A percentile compares a stretch with the other conserved stretches of the same genome.
These are phyloP conservation scores for Salvia sclarea DNA, from an alignment of 305 asterid species.

Conservation along the genomic window DNA sequence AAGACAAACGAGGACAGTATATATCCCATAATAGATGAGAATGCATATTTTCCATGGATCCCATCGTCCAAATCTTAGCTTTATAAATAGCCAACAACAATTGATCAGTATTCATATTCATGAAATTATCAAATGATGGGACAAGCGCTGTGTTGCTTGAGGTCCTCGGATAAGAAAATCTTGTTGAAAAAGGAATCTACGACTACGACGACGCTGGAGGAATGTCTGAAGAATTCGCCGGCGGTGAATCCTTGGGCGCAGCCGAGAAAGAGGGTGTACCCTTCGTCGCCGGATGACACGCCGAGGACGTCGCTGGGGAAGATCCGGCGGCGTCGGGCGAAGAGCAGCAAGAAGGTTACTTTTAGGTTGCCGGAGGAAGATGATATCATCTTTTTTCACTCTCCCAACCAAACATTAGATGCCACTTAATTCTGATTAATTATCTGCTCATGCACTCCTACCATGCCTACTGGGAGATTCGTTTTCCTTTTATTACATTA, in stretches of 20 bases:
- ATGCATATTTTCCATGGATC: slow-evolving; percentile 12
- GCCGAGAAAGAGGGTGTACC: slow-evolving; percentile 30
- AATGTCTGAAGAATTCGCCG: slow-evolving; percentile 33
- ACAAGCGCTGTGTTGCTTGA: slow-evolving; percentile 36
- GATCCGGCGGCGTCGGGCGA: neutral
- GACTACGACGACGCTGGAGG: slow-evolving; percentile 27
- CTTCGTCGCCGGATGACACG: slow-evolving; percentile 34
- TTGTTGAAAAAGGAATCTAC: neutral
- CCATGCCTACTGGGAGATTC: too few species aligned
- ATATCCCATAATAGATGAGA: neutral
- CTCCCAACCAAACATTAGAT: slow-evolving; percentile 29
- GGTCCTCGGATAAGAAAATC: slow-evolving; percentile 11
- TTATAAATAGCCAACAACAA: slow-evolving; percentile 17
- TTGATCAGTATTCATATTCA: neutral
- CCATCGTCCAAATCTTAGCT: slow-evolving; percentile 22
- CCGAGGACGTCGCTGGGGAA: neutral
- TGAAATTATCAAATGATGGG: slow-evolving; percentile 32
- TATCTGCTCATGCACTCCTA: too few species aligned
- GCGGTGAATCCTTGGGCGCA: slow-evolving; percentile 6
- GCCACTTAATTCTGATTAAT: neutral
- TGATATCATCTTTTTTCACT: slow-evolving; percentile 31
- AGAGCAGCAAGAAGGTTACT: slow-evolving; percentile 35
- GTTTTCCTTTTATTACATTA: too few species aligned
- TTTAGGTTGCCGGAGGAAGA: slow-evolving; percentile 43
- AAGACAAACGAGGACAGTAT: neutral